Evolutionary conservation across 1,284 basidiomycete genomes (phyloP).

Genomic region (Pterulicium gracile): DNA sequence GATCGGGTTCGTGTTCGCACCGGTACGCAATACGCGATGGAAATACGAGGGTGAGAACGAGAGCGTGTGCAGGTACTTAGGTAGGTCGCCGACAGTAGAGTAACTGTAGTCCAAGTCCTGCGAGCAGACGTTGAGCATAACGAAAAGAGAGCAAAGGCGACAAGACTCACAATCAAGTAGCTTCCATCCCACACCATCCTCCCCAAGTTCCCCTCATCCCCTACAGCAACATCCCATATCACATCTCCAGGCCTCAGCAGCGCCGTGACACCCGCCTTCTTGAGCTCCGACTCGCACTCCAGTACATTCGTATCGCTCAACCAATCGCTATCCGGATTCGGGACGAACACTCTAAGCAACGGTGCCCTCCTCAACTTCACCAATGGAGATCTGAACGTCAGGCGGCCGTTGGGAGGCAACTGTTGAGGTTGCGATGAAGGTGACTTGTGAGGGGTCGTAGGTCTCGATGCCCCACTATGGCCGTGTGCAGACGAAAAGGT

Average conservation of each 20-base stretch:
- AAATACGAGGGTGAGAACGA: conserved; percentile 78
- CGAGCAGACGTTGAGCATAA: conserved; percentile 7
- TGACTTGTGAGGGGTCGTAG: conserved; percentile 7
- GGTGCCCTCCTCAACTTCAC: conserved; percentile 59
- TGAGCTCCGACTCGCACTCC: conserved; percentile 69
- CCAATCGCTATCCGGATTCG: conserved; percentile 75
- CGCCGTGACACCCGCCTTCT: conserved; percentile 45
- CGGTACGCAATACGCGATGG: conserved; percentile 65
- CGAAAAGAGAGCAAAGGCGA: conserved; percentile 8
- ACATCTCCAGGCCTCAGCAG: conserved; percentile 65
- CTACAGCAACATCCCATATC: conserved; percentile 73
- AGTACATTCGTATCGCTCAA: conserved; percentile 65
- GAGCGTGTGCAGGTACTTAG: conserved; percentile 62
- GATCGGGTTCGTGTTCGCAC: conserved; percentile 55
- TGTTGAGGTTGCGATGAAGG: conserved; percentile 7
- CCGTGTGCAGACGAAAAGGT: conserved; percentile 24
- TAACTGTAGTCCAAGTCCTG: conserved; percentile 77
- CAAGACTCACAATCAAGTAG: conserved; percentile 58
- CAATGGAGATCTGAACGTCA: conserved; percentile 52
- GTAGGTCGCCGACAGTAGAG: conserved; percentile 61
- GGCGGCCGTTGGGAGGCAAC: conserved; percentile 7
- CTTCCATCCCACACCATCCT: conserved; percentile 73
- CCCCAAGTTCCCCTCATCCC: conserved; percentile 73
- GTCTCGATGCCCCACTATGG: conserved; percentile 7
- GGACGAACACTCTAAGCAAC: conserved; percentile 67